Conservation (phyloP, 2,329 filamentous ascomycete species). For the Emergomyces africanus region DNA sequence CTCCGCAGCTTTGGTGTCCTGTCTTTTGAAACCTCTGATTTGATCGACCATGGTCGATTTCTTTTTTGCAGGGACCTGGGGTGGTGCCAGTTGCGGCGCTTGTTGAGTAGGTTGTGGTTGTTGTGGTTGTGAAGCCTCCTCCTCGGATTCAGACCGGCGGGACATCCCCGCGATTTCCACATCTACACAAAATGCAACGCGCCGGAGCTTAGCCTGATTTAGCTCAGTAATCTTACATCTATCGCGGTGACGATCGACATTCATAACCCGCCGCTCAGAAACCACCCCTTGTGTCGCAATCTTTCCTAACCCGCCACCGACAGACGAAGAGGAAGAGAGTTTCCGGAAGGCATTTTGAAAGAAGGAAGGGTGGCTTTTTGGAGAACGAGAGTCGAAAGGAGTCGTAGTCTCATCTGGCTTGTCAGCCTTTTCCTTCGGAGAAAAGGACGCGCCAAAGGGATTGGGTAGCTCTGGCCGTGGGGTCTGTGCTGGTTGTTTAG, state of each 20-base stretch:
- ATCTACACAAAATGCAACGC: conserved; percentile 92
- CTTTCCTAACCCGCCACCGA: conserved; percentile 37
- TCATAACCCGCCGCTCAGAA: conserved; percentile 54
- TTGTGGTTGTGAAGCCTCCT: conserved; percentile 17
- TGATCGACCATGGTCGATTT: conserved; percentile 1
- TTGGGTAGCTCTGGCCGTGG: conserved; percentile 25
- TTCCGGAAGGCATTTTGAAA: conserved; percentile 70
- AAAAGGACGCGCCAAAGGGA: conserved; percentile 32
- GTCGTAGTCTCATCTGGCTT: conserved; percentile 23
- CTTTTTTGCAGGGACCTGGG: neutral
- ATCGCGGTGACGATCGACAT: conserved; percentile 68
- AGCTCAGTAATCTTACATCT: conserved; percentile 69
- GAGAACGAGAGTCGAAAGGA: conserved; percentile 48
- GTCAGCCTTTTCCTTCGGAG: conserved; percentile 33
- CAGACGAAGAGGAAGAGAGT: conserved; percentile 53
- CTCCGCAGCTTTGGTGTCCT: conserved; percentile 23
- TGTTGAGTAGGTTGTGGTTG: neutral
- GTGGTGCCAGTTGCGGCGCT: neutral
- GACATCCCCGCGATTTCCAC: conserved; percentile 90
- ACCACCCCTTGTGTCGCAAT: conserved; percentile 51
- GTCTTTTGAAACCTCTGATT: conserved; percentile 2
- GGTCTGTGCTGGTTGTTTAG: conserved; percentile 19
- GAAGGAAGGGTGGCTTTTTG: conserved; percentile 59
- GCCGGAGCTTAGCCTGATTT: conserved; percentile 64
- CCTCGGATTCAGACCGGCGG: conserved; percentile 53